Conservation (phyloP, 2,329 filamentous ascomycete genomes). For the Coniochaeta sp. region DNA sequence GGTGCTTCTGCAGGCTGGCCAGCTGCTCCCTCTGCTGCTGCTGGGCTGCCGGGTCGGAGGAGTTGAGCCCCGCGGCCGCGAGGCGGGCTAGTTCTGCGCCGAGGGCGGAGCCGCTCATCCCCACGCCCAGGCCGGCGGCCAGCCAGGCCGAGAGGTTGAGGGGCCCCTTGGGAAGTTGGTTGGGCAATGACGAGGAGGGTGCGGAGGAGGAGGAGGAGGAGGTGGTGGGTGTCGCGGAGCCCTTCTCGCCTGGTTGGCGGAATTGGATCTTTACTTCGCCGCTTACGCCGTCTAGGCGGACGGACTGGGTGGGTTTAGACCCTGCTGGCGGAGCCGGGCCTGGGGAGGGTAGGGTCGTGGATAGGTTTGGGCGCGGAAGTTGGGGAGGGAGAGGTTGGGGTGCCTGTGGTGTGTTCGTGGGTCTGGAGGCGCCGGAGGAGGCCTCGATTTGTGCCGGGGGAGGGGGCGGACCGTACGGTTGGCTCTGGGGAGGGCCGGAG, state of each 20-base stretch:
- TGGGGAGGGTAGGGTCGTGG: background rate
- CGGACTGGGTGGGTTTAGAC: constrained; percentile 24
- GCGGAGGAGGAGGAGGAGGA: background rate
- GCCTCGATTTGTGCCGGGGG: background rate
- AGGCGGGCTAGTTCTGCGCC: background rate
- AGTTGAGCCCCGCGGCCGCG: background rate
- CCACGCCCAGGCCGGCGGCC: background rate
- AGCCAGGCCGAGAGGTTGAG: constrained; percentile 4
- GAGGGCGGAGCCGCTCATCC: background rate
- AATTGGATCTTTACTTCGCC: constrained; percentile 50
- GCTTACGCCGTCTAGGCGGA: constrained; percentile 47
- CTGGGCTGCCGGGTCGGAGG: background rate
- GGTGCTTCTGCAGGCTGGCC: background rate
- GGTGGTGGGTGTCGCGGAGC: constrained; percentile 16
- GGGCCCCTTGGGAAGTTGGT: background rate
- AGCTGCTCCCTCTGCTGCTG: constrained; percentile 3
- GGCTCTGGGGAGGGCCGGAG: constrained; percentile 23
- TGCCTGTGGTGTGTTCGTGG: background rate
- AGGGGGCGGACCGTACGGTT: background rate
- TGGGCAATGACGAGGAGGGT: background rate
- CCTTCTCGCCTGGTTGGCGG: background rate
- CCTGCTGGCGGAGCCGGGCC: constrained; percentile 11
- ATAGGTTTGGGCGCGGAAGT: background rate
- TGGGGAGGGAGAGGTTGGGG: constrained; percentile 9
- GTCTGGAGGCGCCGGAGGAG: background rate